Conservation (phyloP, 495 filamentous ascomycete genomes). For the Thozetella sp. region DNA sequence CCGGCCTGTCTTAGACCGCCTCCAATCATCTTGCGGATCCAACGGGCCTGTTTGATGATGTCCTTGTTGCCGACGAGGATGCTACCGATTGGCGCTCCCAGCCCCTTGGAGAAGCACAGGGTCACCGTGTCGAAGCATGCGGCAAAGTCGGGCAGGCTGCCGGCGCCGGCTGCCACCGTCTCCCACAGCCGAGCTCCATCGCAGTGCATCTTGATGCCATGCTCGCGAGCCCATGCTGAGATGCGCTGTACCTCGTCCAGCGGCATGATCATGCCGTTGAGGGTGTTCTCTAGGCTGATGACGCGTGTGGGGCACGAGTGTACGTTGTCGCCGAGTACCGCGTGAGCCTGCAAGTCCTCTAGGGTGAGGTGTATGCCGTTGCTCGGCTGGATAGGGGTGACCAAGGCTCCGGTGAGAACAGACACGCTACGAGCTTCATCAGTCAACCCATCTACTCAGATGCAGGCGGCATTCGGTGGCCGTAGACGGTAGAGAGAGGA, state of each 20-base stretch:
- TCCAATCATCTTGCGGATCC: slow-evolving; percentile 83
- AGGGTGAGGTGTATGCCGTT: slow-evolving; percentile 77
- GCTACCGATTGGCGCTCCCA: slow-evolving; percentile 87
- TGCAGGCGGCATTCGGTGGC: background rate
- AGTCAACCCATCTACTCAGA: background rate
- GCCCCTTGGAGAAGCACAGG: slow-evolving; percentile 86
- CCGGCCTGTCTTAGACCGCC: slow-evolving; percentile 79
- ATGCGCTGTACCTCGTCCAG: slow-evolving; percentile 69
- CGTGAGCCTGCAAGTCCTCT: slow-evolving; percentile 65
- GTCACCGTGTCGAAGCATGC: slow-evolving; percentile 77
- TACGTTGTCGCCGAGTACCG: slow-evolving; percentile 45
- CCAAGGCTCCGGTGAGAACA: slow-evolving; percentile 58
- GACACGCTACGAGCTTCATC: slow-evolving; percentile 49
- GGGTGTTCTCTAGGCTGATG: slow-evolving; percentile 85
- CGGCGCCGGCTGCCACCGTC: slow-evolving; percentile 61
- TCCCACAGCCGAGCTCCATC: slow-evolving; percentile 90
- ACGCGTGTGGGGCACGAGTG: slow-evolving; percentile 74
- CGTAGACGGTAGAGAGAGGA: background rate
- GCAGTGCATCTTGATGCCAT: slow-evolving; percentile 74
- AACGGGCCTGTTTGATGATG: slow-evolving; percentile 73
- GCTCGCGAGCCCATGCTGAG: slow-evolving; percentile 64
- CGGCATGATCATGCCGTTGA: slow-evolving; percentile 78
- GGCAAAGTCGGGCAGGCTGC: slow-evolving; percentile 67
- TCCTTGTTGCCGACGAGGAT: slow-evolving; percentile 68
- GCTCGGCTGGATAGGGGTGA: slow-evolving; percentile 56